phyloP scores from a whole-genome alignment of 2,329 filamentous ascomycete species.

The Cordyceps fumosorosea region DNA sequence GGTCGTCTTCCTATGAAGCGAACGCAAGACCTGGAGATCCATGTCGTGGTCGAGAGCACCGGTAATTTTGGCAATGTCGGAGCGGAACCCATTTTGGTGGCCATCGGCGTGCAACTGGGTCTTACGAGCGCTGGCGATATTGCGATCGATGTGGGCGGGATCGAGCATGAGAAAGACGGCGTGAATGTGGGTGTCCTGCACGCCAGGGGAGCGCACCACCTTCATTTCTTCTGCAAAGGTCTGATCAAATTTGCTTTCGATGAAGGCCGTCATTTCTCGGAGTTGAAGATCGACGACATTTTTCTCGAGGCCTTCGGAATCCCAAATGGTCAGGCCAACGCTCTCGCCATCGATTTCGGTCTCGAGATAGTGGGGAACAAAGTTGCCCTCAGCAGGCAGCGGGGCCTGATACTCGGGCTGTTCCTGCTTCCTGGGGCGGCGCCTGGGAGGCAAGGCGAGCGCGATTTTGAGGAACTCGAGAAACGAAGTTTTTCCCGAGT shows the following conservation, averaged over 20 bases:
- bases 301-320: slow-evolving; percentile 91
- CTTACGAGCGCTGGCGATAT: slow-evolving; percentile 62
- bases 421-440: slow-evolving; percentile 53
- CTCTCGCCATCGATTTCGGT: slow-evolving; percentile 90
- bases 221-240: slow-evolving; percentile 98
- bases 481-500: slow-evolving; percentile 92
- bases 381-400: slow-evolving; percentile 56
- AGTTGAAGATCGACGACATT: slow-evolving; percentile 92
- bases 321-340: slow-evolving; percentile 90
- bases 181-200: slow-evolving; percentile 95
- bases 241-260: slow-evolving; percentile 98
- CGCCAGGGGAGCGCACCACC: slow-evolving; percentile 84
- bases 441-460: slow-evolving; percentile 74
- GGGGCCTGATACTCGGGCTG: slow-evolving; percentile 53
- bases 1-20: slow-evolving; percentile 86
- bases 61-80: slow-evolving; percentile 32
- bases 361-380: slow-evolving; percentile 84
- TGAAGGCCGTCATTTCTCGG: slow-evolving; percentile 81
- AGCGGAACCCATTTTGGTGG: slow-evolving; percentile 42
- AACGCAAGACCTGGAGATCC: slow-evolving; percentile 82
- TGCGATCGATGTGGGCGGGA: slow-evolving; percentile 76
- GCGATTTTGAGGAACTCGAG: slow-evolving; percentile 90
- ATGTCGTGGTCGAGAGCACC: slow-evolving; percentile 80
- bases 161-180: slow-evolving; percentile 91
- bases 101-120: slow-evolving; percentile 27